Evolutionary conservation across 768 basidiomycete species (phyloP).

Genomic region (Suillus hirtellus): DNA sequence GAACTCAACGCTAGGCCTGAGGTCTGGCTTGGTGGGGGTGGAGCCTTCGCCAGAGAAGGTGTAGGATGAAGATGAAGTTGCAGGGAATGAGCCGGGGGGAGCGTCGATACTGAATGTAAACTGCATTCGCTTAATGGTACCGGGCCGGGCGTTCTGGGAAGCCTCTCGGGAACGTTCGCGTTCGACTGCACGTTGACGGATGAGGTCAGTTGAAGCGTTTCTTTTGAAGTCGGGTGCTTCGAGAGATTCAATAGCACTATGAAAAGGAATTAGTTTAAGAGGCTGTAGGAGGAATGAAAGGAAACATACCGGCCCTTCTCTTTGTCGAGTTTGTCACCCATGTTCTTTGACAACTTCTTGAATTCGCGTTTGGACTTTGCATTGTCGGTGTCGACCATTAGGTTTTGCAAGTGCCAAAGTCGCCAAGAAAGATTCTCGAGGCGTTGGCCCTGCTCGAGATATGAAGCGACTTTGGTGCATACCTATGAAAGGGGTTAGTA

Average conservation of each 20-base stretch:
- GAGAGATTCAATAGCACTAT: slow-evolving; percentile 81
- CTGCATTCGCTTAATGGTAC: slow-evolving; percentile 85
- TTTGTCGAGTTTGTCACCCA: slow-evolving; percentile 92
- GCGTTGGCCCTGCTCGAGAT: slow-evolving; percentile 87
- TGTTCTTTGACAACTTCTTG: slow-evolving; percentile 83
- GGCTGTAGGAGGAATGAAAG: slow-evolving; percentile 12
- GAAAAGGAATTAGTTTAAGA: slow-evolving; percentile 17
- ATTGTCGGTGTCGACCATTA: slow-evolving; percentile 90
- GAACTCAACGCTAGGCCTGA: slow-evolving; percentile 66
- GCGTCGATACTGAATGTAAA: slow-evolving; percentile 87
- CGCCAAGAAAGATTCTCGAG: slow-evolving; percentile 93
- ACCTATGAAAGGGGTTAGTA: slow-evolving; percentile 45
- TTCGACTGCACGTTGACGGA: slow-evolving; percentile 78
- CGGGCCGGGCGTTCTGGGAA: slow-evolving; percentile 59
- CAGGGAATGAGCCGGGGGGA: slow-evolving; percentile 31
- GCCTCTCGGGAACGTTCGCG: slow-evolving; percentile 80
- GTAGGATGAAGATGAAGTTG: slow-evolving; percentile 9
- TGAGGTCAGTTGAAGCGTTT: slow-evolving; percentile 77
- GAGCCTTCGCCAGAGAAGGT: slow-evolving; percentile 9
- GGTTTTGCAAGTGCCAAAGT: slow-evolving; percentile 88
- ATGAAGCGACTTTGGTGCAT: slow-evolving; percentile 88
- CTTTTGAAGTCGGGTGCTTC: slow-evolving; percentile 81
- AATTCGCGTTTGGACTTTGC: slow-evolving; percentile 86
- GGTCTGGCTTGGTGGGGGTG: slow-evolving; percentile 60
- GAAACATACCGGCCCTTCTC: slow-evolving; percentile 81